Percentiles rank a stretch among this genome's conserved stretches.
These are phyloP conservation scores for Neocatenulostroma microsporum DNA, from an alignment of 2,329 filamentous ascomycete genomes.

Conservation along the genomic window DNA sequence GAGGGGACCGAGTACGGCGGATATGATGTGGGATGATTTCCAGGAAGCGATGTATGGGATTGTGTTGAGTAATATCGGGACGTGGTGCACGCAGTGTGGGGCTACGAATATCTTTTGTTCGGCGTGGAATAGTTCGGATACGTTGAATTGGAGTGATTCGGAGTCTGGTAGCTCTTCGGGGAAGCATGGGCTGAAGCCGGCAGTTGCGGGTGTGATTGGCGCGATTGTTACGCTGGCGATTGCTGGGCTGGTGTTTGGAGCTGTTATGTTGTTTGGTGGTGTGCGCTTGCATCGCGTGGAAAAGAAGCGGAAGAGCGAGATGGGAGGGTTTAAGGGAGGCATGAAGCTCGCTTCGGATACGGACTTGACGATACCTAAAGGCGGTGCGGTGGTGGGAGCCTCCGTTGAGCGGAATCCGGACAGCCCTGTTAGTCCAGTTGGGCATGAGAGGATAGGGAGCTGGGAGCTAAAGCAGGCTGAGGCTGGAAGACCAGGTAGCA, in stretches of 20 bases:
- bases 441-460: conserved; percentile 49
- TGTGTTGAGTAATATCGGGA: conserved; percentile 35
- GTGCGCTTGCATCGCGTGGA: conserved; percentile 37
- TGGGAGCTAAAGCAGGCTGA: conserved; percentile 46
- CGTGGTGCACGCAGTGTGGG: conserved; percentile 44
- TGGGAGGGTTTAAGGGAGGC: conserved; percentile 51
- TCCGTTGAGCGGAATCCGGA: conserved; percentile 29
- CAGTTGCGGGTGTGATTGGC: conserved; percentile 50
- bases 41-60: conserved; percentile 37
- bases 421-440: conserved; percentile 18
- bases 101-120: conserved; percentile 45
- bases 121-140: conserved; percentile 29
- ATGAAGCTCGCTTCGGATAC: conserved; percentile 48
- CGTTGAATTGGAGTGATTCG: no score
- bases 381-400: conserved; percentile 28
- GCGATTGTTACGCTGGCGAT: conserved; percentile 45
- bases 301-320: conserved; percentile 27
- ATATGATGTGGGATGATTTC: conserved; percentile 47
- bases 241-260: conserved; percentile 34
- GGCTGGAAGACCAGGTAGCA: conserved; percentile 20
- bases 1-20: conserved; percentile 37
- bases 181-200: conserved; percentile 35
- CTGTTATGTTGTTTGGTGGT: conserved; percentile 39
- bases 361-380: conserved; percentile 43
- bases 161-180: no score